Conservation (phyloP, 371 early-diverging fungal genomes). For the Fennellomyces sp. region DNA sequence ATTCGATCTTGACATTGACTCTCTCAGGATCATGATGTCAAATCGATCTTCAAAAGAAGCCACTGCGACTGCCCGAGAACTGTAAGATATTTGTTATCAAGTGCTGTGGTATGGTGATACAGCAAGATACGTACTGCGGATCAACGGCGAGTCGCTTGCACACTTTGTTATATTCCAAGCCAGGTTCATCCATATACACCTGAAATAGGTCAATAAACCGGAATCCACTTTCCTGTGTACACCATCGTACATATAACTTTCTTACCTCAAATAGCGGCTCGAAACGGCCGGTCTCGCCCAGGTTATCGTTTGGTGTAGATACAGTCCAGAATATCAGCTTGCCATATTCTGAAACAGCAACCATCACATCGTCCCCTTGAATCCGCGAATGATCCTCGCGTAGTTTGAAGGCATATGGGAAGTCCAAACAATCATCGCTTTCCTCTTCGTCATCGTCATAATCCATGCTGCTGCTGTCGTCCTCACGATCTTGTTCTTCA, state of each 20-base stretch:
- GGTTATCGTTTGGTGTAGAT: slow-evolving; percentile 1
- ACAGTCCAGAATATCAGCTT: slow-evolving; percentile 38
- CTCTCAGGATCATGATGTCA: slow-evolving; percentile 38
- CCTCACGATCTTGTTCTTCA: not conserved
- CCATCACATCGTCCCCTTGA: slow-evolving; percentile 34
- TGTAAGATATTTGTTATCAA: slow-evolving; percentile 10
- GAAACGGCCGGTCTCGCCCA: slow-evolving; percentile 24
- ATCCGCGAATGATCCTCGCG: slow-evolving; percentile 28
- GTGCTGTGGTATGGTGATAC: too few relatives aligned
- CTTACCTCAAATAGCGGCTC: slow-evolving; percentile 37
- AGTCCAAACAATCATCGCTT: not conserved
- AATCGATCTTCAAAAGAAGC: slow-evolving; percentile 42
- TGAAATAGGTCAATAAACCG: not conserved
- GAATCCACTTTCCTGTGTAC: too few relatives aligned
- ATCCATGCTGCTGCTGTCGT: not conserved
- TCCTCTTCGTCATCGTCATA: not conserved
- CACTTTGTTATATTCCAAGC: slow-evolving; percentile 35
- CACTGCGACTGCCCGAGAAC: slow-evolving; percentile 44
- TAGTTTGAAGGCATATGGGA: slow-evolving; percentile 12
- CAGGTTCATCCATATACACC: slow-evolving; percentile 37
- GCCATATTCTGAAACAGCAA: slow-evolving; percentile 43
- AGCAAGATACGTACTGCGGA: slow-evolving; percentile 33
- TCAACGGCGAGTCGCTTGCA: slow-evolving; percentile 41
- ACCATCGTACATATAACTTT: not conserved
- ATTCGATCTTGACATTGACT: slow-evolving; percentile 22